Conservation (phyloP, 495 filamentous ascomycete genomes). For the Daldinia decipiens region DNA sequence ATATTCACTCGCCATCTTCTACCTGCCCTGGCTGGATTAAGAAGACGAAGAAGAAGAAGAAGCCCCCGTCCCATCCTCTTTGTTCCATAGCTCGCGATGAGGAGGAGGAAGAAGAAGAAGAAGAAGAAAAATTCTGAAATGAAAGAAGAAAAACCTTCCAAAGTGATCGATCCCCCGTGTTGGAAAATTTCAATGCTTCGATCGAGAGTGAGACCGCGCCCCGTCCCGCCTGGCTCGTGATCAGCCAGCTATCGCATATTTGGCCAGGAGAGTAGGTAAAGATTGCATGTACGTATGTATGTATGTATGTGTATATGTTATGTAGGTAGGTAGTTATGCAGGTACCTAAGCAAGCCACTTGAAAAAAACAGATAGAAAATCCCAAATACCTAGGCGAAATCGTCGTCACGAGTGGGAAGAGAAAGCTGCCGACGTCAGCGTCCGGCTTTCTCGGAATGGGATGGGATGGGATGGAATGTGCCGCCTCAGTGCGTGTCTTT, state of each 20-base stretch:
- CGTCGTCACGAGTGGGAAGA: no score
- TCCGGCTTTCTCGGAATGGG: not conserved
- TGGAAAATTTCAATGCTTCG: not conserved
- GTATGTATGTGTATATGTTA: no score
- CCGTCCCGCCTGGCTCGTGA: no score
- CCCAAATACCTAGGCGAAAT: not conserved
- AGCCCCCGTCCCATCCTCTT: not conserved
- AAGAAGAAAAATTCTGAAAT: not conserved
- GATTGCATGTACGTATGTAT: no score
- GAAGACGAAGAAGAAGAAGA: not conserved
- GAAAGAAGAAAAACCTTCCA: not conserved
- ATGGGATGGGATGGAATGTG: not conserved
- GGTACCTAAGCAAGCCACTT: no score
- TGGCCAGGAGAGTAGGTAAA: no score
- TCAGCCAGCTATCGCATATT: no score
- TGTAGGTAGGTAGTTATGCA: no score
- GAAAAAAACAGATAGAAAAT: not conserved
- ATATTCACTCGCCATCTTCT: not conserved
- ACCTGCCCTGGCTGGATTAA: not conserved
- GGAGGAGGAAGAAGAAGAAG: no score
- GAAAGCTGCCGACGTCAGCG: not conserved
- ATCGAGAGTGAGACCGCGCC: not conserved
- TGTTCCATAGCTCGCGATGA: no score
- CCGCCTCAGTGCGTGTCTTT: not conserved
- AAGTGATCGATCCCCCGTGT: slow-evolving; percentile 2